Conservation (phyloP, 1,139 yeast species). For the Geotrichum bryndzae region DNA sequence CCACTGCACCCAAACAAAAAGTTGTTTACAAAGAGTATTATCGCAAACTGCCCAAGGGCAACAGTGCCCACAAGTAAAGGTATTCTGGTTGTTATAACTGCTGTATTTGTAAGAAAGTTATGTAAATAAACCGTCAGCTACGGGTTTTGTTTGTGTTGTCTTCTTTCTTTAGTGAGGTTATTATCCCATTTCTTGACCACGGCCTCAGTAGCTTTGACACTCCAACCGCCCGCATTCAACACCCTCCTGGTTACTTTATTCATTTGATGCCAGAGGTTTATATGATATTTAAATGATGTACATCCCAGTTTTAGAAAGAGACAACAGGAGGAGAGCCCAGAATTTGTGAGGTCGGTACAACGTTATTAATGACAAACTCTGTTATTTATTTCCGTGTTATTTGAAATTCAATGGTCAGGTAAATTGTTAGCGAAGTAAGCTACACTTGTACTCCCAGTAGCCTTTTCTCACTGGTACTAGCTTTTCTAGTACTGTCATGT, state of each 20-base stretch:
- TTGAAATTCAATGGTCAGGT: neutral
- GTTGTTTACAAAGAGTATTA: too few species aligned
- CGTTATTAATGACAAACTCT: neutral
- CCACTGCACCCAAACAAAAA: too few species aligned
- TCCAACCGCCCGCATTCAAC: conserved; percentile 26
- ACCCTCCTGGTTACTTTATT: conserved; percentile 33
- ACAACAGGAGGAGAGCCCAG: neutral
- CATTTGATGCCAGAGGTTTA: conserved; percentile 39
- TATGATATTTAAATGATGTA: conserved; percentile 40
- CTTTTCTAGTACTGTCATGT: conserved; percentile 46
- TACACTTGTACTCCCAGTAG: conserved; percentile 49
- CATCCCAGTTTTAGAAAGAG: conserved; percentile 37
- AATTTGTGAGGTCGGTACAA: neutral
- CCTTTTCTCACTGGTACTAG: conserved; percentile 64
- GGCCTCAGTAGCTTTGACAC: neutral
- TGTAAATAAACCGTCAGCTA: too few species aligned
- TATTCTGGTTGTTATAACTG: too few species aligned
- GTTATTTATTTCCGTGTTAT: neutral
- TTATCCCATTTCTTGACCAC: neutral
- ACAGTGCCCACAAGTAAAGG: too few species aligned
- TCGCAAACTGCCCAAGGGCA: too few species aligned
- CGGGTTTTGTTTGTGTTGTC: too few species aligned
- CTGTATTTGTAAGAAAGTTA: too few species aligned
- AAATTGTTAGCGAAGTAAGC: neutral
- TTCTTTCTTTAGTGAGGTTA: too few species aligned